Evolutionary conservation across 352 stramenopile genomes (phyloP), one percentile per base, ranked within the genome.

Genomic region (Globisporangium perplexum): DNA sequence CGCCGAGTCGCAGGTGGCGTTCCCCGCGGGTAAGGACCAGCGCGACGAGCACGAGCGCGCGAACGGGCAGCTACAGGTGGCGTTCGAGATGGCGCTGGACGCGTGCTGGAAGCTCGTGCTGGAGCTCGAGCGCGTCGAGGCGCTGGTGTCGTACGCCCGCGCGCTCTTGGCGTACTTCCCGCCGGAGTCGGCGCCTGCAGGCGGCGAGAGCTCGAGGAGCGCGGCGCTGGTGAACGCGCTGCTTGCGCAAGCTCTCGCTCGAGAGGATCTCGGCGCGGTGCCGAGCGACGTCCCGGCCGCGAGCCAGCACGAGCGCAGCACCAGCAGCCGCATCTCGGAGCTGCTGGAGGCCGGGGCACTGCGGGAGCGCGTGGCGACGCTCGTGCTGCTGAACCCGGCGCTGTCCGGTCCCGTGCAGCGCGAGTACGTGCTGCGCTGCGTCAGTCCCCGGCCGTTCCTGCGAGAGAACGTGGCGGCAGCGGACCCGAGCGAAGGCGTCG

Each of bases 11-110:
- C 74, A 85, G 68, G 64, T 86, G n/a, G 72, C 71, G 2, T 76
- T 86, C 51, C 64, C 73, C 18, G 58, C 71, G 15, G 64, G 68
- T 30, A 58, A 62, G 12, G 57, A 66, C 10, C 67, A 76, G 36
- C 64, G 73, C 15, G 61, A 80, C n/a, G 70, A 81, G 39, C 69
- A 69, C 26, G 66, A 73, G 36, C 57, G 60, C 18, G 64, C 59
- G 6, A 69, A 69, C 23, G 57, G 62, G 18, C 74, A 88, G 36
- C 57, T 88, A 1, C 77, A 88, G 72, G 76, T 89, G 0, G 80
- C 80, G 4, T 88, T 89, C 59, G 80, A 91, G 52, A 89, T 91
- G 80, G 77, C 80, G 4, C 63, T 91, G 23, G 80, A 91, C 35
- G 76, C 75, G 10, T 88, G 75, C 39, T 88, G 80, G 68, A 86